A percentile compares a stretch with the other conserved stretches of the same genome.
These are phyloP conservation scores for Chlorencoelia australis DNA, from an alignment of 2,329 filamentous ascomycete species.

Conservation along the genomic window DNA sequence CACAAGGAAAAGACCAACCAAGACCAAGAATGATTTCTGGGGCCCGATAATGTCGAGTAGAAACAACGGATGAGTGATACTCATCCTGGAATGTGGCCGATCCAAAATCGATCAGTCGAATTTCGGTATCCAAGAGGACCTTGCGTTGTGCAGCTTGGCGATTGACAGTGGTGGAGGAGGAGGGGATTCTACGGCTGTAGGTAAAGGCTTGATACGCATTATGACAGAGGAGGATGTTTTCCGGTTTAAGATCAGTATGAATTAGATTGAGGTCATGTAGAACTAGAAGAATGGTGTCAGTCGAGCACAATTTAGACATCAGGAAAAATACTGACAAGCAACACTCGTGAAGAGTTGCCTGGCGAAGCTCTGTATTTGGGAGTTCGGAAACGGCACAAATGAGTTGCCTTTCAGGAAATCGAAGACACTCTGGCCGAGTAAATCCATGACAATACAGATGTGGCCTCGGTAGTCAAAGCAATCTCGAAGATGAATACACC, in stretches of 20 bases:
- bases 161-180: constrained; percentile 49
- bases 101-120: constrained; percentile 61
- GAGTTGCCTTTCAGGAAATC: constrained; percentile 93
- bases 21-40: constrained; percentile 62
- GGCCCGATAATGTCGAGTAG: constrained; percentile 58
- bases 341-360: constrained; percentile 96
- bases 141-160: constrained; percentile 53
- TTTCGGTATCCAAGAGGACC: constrained; percentile 59
- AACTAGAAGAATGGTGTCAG: constrained; percentile 43
- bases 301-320: constrained; percentile 1
- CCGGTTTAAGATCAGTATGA: constrained; percentile 71
- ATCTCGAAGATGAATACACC: constrained; percentile 92
- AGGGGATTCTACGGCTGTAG: constrained; percentile 60
- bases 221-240: constrained; percentile 59
- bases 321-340: constrained; percentile 60
- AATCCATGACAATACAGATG: constrained; percentile 74
- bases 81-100: constrained; percentile 65
- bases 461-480: constrained; percentile 97
- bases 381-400: constrained; percentile 96
- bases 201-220: constrained; percentile 60
- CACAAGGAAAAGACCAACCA: constrained; percentile 62
- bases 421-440: constrained; percentile 90
- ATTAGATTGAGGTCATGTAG: constrained; percentile 95
- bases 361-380: constrained; percentile 95
- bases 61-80: constrained; percentile 63